Conservation (phyloP, 2,329 filamentous ascomycete genomes). For the Botryotinia globosa region DNA sequence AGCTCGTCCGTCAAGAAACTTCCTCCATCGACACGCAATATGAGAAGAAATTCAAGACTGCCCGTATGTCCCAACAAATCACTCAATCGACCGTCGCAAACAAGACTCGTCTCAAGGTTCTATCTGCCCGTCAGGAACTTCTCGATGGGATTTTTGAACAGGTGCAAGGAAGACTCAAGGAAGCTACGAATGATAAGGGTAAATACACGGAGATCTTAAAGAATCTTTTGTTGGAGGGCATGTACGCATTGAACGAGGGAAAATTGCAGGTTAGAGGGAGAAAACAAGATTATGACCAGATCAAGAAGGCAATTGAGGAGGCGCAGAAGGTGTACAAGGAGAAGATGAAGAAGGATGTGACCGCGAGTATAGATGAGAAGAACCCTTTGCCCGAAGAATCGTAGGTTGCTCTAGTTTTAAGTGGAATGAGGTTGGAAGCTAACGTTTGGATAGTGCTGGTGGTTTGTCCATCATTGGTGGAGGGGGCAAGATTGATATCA, state of each 20-base stretch:
- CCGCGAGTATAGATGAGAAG: slow-evolving; percentile 72
- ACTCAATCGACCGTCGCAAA: slow-evolving; percentile 94
- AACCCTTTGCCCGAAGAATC: slow-evolving; percentile 76
- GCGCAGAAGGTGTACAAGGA: slow-evolving; percentile 84
- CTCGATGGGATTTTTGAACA: slow-evolving; percentile 86
- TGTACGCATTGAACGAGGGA: slow-evolving; percentile 82
- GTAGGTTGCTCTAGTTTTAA: slow-evolving; percentile 55
- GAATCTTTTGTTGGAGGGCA: slow-evolving; percentile 81
- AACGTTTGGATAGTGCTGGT: slow-evolving; percentile 61
- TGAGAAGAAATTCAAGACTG: slow-evolving; percentile 99
- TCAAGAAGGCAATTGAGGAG: slow-evolving; percentile 74
- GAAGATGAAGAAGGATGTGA: slow-evolving; percentile 65
- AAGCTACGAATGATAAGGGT: slow-evolving; percentile 62
- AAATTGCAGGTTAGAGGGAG: slow-evolving; percentile 72
- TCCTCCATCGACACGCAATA: slow-evolving; percentile 87
- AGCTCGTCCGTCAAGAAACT: slow-evolving; percentile 94
- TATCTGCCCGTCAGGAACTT: slow-evolving; percentile 83
- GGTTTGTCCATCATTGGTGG: slow-evolving; percentile 79
- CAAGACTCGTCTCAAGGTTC: slow-evolving; percentile 87
- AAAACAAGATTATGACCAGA: slow-evolving; percentile 72
- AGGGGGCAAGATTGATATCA: slow-evolving; percentile 92
- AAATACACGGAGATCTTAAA: slow-evolving; percentile 77
- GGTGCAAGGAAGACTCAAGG: slow-evolving; percentile 68
- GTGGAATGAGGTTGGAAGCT: slow-evolving; percentile 13
- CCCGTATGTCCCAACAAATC: slow-evolving; percentile 98